These are phyloP conservation scores for Cyclotella cryptica DNA, from an alignment of 108 stramenopile species.

Conservation along the genomic window DNA sequence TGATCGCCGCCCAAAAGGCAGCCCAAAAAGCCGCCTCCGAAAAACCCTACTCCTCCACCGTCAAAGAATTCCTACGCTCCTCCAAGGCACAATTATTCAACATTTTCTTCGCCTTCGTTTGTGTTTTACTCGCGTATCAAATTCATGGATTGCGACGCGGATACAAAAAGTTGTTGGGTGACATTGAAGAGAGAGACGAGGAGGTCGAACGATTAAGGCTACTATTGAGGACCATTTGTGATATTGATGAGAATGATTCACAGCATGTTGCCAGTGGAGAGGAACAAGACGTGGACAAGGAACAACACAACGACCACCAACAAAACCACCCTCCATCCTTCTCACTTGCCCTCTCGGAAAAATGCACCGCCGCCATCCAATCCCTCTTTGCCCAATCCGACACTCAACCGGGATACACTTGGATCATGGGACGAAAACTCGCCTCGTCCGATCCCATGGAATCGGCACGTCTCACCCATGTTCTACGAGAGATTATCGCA, in stretches of 20 bases:
- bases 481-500: constrained; percentile 21
- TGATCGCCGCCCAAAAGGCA: constrained; percentile 41
- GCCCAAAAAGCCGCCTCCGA: constrained; percentile 22
- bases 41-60: constrained; percentile 13
- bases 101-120: constrained; percentile 56
- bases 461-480: constrained; percentile 25
- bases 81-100: constrained; percentile 55
- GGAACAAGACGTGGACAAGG: too few relatives aligned
- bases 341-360: constrained; percentile 26
- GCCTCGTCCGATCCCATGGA: constrained; percentile 43
- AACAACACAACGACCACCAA: constrained; percentile 7
- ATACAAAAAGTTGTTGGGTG: constrained; percentile 40
- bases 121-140: constrained; percentile 57
- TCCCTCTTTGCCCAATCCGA: constrained; percentile 33
- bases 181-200: constrained; percentile 22
- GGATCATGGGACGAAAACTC: constrained; percentile 43
- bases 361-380: constrained; percentile 31
- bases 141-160: constrained; percentile 46
- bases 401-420: constrained; percentile 39
- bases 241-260: background rate
- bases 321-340: background rate
- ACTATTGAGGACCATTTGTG: constrained; percentile 19
- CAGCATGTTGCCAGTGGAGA: too few relatives aligned
- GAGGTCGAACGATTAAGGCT: constrained; percentile 28
- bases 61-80: constrained; percentile 10